Base-by-base conservation (phyloP, 108 stramenopile genomes). In the Cyclotella choctawhatcheeana region DNA sequence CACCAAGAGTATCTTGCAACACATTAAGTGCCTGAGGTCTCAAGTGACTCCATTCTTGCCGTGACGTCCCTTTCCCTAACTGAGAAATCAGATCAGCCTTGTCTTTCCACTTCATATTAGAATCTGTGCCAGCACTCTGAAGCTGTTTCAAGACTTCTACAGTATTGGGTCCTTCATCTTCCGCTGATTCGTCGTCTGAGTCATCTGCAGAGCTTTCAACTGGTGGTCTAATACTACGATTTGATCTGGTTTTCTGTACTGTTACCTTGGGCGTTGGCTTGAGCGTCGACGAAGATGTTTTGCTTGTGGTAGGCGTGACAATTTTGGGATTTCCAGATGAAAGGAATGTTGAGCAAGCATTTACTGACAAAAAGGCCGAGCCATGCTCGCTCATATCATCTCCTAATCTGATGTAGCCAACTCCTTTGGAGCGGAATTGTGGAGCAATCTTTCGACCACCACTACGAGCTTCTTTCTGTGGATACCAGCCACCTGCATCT, bases 351-450 rank as follows among this genome's bases (percentile, higher is more conserved):
- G 40, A 55, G 68, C 83, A 86, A 0, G 67, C 82, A 55, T 87
- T 74, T 53, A 67, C 71, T 20, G 84, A 84, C 53, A 87, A 56
- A 48, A 87, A 87, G 21, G 78, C 84, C 47, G 79, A 56, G 6
- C 86, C 86, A 65, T 87, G 85, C 43, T 67, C 69, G 21, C 82
- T 69, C 86, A 87, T 87, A 60, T 87, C 86, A 64, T 87, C 86
- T 2, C 86, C 86, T 44, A 87, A 71, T 17, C 86, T 54, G 51
- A 87, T 81, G 63, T 87, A 87, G 18, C 86, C 86, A 40, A 85
- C 79, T 3, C 86, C 86, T 56, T 84, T 84, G 16, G 75, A 77
- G 70, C 83, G 69, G 59, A 86, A 86, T 73, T 86, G 86, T 12
- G 86, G 83, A 26, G 86, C 86, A 33, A 86, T 65, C 51, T 73